Evolutionary conservation across 345 rosid genomes (phyloP), one percentile per base, ranked within the genome.

Genomic region (Linum usitatissimum): DNA sequence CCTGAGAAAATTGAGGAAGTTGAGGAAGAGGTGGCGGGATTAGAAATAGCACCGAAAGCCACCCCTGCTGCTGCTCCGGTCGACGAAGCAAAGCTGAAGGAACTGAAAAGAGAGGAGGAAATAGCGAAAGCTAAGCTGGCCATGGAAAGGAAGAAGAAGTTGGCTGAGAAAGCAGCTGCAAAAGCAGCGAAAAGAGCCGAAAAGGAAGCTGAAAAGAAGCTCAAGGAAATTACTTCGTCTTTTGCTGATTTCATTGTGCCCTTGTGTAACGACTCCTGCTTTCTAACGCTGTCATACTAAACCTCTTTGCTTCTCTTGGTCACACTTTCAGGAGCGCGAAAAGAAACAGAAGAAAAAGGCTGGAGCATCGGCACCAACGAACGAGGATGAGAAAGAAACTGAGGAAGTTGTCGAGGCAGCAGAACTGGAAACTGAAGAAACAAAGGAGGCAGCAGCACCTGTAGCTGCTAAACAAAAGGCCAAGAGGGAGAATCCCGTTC

Each of bases 191-290:
- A 68, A 21, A 80, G 90, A 84, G 94, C 99, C 71, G 83, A 92
- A 75, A 92, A 84, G 83, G 99, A 92, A 68, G 95, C 93, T 64
- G 96, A 90, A 70, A 94, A 82, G 83, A 90, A 86, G 79, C 82
- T 76, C 10, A 86, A 88, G 99, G 97, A 42, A 84, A 78, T 74
- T 79, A 63, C 57, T 19, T 61, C 30, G 9, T 31, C 42, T 9
- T 5, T 55, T 60, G 19, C 39, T 39, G 30, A 2, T 10, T 12
- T 3, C 0, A 18, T 9, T 31, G 6, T 30, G 5, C 23, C 19
- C n/a, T n/a, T n/a, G n/a, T n/a, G n/a, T n/a, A n/a, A n/a, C n/a
- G n/a, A 36, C 45, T 18, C 63, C 63, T 18, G 31, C 20, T 18
- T 55, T 18, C 17, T 42, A 30, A 20, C 17, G 18, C 49, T 53